Evolutionary conservation across 1,139 yeast genomes (phyloP).

Genomic region (Debaryomyces robertsiae): DNA sequence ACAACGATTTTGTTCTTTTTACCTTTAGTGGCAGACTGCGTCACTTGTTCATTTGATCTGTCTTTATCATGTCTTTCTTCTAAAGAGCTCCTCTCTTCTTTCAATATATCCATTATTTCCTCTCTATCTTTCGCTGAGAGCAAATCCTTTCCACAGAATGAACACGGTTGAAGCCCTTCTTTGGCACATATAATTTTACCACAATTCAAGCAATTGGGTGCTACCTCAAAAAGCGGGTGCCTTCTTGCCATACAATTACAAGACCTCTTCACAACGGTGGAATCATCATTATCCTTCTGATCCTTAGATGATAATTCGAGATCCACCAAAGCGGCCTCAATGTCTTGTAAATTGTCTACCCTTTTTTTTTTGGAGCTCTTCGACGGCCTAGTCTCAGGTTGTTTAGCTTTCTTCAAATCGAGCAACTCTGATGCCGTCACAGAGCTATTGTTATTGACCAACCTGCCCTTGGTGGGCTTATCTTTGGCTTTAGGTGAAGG

Average conservation of each 20-base stretch:
- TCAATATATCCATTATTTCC: slow-evolving; percentile 57
- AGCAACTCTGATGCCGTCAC: slow-evolving; percentile 43
- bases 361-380: slow-evolving; percentile 40
- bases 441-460: slow-evolving; percentile 26
- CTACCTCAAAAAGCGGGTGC: slow-evolving; percentile 85
- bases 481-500: slow-evolving; percentile 22
- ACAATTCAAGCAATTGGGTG: slow-evolving; percentile 92
- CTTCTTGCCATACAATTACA: slow-evolving; percentile 86
- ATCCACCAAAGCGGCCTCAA: slow-evolving; percentile 46
- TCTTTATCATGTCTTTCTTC: slow-evolving; percentile 15
- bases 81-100: slow-evolving; percentile 44
- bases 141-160: slow-evolving; percentile 74
- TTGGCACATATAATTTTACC: slow-evolving; percentile 90
- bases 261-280: slow-evolving; percentile 22
- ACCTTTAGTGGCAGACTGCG: slow-evolving; percentile 19
- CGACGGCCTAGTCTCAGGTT: slow-evolving; percentile 23
- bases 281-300: slow-evolving; percentile 13
- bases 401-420: slow-evolving; percentile 26
- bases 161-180: slow-evolving; percentile 91
- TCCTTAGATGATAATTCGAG: slow-evolving; percentile 30
- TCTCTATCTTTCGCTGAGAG: slow-evolving; percentile 59
- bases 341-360: slow-evolving; percentile 57
- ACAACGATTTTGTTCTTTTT: slow-evolving; percentile 50
- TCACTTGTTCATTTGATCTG: slow-evolving; percentile 22
- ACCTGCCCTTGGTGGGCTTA: slow-evolving; percentile 21